Base-by-base conservation (phyloP, 1,139 yeast genomes). In the Candida sp. region DNA sequence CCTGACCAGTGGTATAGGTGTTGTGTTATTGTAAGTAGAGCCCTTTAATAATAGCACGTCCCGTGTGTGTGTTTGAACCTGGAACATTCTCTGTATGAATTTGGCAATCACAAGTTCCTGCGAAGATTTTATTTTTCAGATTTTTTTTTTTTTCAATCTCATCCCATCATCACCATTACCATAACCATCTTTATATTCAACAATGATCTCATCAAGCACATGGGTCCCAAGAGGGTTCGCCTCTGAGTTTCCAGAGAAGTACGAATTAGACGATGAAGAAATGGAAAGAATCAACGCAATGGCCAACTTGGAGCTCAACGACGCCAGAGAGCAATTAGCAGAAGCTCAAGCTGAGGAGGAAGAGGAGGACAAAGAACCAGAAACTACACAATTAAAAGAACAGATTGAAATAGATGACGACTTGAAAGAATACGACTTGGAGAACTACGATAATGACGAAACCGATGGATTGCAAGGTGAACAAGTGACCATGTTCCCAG, bases 151-250 rank as follows among this genome's bases (percentile, higher is more conserved):
- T 42, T 44, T 45, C 45, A 34, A 34, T 28, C 45, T 42, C 48
- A 51, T 40, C 52, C 38, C 47, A 45, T 38, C 46, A 27, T 42
- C 30, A 39, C 4, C 22, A 33, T 32, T 11, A 35, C 28, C 22
- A 23, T 27, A 32, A 28, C 25, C 28, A 17, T 22, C 28, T 28
- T 34, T 12, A 12, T 26, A 34, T 22, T 12, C 9, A 32, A 45
- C 41, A 37, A 92, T 96, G 97, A 87, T 94, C 58, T 92, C 99
- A 47, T 88, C 98, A 32, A 87, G 96, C 47, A 76, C 88, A 48
- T 94, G 99, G 98, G 97, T 94, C 33, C 98, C 98, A 46, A 83
- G 97, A 63, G 99, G 99, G 8, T 89, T 81, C 68, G 96, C 99
- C 30, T 83, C 96, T 38, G 98, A 93, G 68, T 90, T 88, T 65